phyloP scores from a whole-genome alignment of 495 filamentous ascomycete genomes.

The Daldinia decipiens region DNA sequence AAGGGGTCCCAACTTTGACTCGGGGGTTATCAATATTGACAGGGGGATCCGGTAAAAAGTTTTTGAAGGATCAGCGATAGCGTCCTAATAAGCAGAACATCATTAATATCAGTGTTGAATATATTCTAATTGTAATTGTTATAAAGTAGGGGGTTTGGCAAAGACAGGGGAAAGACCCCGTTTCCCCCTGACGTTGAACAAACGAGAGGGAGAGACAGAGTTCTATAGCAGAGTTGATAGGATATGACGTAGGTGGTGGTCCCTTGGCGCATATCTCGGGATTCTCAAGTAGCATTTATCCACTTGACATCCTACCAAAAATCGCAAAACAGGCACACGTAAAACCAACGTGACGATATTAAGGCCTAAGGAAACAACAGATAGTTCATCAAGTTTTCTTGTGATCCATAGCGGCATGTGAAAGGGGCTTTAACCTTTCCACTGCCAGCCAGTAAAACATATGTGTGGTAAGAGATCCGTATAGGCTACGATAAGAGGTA shows the following conservation, averaged over 20 bases:
- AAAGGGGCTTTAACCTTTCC: neutral
- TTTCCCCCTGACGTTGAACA: neutral
- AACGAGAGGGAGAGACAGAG: constrained; percentile 4
- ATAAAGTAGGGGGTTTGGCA: neutral
- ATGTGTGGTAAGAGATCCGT: neutral
- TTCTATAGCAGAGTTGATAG: constrained; percentile 2
- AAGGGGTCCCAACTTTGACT: neutral
- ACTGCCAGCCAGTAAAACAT: neutral
- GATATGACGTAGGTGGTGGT: constrained; percentile 38
- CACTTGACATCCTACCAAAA: constrained; percentile 22
- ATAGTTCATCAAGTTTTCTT: neutral
- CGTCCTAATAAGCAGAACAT: neutral
- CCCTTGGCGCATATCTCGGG: constrained; percentile 20
- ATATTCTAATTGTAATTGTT: neutral
- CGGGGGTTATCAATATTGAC: neutral
- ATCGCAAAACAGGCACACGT: neutral
- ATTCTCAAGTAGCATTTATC: constrained; percentile 23
- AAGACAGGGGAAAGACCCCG: constrained; percentile 4
- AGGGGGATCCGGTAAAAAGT: neutral
- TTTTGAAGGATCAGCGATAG: neutral
- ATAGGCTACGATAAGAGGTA: neutral
- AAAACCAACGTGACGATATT: neutral
- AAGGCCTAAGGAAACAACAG: neutral
- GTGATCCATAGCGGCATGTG: neutral
- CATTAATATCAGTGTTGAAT: neutral